phyloP scores from a whole-genome alignment of 1,139 yeast genomes.

The Saccharomycopsis crataegensis region DNA sequence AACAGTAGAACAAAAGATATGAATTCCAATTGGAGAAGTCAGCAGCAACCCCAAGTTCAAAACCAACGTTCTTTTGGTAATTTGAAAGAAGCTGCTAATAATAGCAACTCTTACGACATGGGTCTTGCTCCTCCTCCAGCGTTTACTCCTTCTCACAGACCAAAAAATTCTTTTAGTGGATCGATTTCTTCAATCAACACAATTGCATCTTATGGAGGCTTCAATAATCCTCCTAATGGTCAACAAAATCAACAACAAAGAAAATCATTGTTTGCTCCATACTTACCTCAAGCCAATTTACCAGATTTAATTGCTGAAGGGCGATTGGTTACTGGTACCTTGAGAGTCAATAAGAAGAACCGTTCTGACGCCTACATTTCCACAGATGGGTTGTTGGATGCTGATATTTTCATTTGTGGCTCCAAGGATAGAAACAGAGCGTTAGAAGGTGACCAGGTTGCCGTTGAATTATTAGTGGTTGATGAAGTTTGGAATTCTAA shows the following conservation, averaged over 20 bases:
- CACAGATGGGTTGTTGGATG: conserved; percentile 90
- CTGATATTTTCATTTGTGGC: conserved; percentile 95
- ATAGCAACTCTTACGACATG: conserved; percentile 4
- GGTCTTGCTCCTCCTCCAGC: conserved; percentile 32
- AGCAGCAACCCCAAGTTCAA: conserved; percentile 26
- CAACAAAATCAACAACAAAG: conserved; percentile 36
- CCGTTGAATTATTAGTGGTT: conserved; percentile 86
- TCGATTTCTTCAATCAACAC: conserved; percentile 51
- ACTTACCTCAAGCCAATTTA: conserved; percentile 84
- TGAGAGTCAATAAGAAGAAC: conserved; percentile 91
- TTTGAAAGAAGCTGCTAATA: conserved; percentile 25
- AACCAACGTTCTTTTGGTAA: conserved; percentile 18
- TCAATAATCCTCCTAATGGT: conserved; percentile 21
- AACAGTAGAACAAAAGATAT: conserved; percentile 48
- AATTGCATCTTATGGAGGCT: conserved; percentile 22
- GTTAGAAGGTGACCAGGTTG: conserved; percentile 91
- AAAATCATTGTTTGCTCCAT: conserved; percentile 91
- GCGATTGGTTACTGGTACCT: conserved; percentile 81
- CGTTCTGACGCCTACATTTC: conserved; percentile 97
- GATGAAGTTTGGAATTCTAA: conserved; percentile 98
- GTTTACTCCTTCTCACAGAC: conserved; percentile 78
- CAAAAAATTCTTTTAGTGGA: conserved; percentile 61
- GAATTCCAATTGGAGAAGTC: conserved; percentile 59
- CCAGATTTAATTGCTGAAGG: conserved; percentile 90
- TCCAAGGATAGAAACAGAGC: conserved; percentile 99